These are phyloP conservation scores for Cutaneotrichosporon cavernicola DNA, from an alignment of 1,284 basidiomycete genomes.

Conservation along the genomic window DNA sequence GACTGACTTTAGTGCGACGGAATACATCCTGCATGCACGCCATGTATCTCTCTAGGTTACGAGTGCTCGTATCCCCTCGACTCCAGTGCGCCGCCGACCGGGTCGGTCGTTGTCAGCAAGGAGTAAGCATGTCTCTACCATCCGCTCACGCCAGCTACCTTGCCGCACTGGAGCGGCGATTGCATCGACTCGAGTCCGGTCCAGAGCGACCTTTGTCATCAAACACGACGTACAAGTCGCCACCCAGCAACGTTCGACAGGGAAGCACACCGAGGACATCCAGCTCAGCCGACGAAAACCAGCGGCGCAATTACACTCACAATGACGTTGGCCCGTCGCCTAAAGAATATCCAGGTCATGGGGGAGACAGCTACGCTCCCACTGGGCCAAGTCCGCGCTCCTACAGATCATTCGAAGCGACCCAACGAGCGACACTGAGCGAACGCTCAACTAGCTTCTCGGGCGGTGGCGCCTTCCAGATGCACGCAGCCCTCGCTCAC, in stretches of 20 bases:
- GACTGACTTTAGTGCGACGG: slow-evolving; percentile 25
- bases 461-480: not conserved
- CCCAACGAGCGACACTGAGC: not conserved
- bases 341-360: not conserved
- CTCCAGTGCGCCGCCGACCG: slow-evolving; percentile 16
- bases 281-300: not conserved
- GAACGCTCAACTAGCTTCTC: not conserved
- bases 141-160: slow-evolving; percentile 15
- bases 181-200: slow-evolving; percentile 10
- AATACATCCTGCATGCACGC: slow-evolving; percentile 23
- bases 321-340: not conserved
- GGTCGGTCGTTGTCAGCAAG: slow-evolving; percentile 17
- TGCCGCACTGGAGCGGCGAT: slow-evolving; percentile 14
- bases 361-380: not conserved
- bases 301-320: not conserved
- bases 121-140: slow-evolving; percentile 7
- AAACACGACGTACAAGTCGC: not conserved
- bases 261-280: not conserved
- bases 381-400: not conserved
- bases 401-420: not conserved
- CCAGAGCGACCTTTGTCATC: not conserved
- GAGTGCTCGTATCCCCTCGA: slow-evolving; percentile 24
- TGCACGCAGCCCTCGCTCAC: not conserved
- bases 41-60: slow-evolving; percentile 20
- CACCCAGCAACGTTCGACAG: not conserved